A percentile compares a stretch with the other conserved stretches of the same genome.
Conservation (phyloP, 345 rosid species). For the Corymbia maculata region DNA sequence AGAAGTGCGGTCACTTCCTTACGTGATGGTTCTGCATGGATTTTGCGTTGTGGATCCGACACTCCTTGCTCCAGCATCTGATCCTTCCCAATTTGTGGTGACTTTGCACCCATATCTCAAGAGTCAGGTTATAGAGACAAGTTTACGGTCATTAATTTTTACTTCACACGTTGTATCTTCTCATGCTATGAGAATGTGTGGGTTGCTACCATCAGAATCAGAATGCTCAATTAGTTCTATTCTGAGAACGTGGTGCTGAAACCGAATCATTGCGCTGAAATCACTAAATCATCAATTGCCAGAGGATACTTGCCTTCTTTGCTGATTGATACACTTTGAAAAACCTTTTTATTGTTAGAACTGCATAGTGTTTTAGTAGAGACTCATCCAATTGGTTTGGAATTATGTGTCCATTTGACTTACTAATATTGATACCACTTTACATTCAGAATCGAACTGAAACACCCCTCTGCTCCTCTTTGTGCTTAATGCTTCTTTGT, state of each 20-base stretch:
- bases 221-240: neutral
- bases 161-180: neutral
- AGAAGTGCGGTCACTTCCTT: slow-evolving; percentile 66
- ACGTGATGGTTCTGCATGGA: slow-evolving; percentile 81
- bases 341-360: neutral
- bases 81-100: slow-evolving; percentile 88
- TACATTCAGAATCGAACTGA: neutral
- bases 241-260: neutral
- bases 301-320: neutral
- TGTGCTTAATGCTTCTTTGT: neutral
- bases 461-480: neutral
- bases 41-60: slow-evolving; percentile 93
- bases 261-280: neutral
- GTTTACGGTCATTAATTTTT: neutral
- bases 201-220: neutral
- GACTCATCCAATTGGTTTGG: neutral
- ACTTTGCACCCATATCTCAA: slow-evolving; percentile 95
- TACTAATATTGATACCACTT: neutral
- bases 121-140: slow-evolving; percentile 50
- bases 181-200: neutral
- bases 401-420: neutral
- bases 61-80: slow-evolving; percentile 84
- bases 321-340: neutral
- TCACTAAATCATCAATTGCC: neutral
- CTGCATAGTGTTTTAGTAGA: neutral